A percentile compares a stretch with the other conserved stretches of the same genome.
phyloP scores from a whole-genome alignment of 2,329 filamentous ascomycete species.

The Pestalotiopsis sp. region DNA sequence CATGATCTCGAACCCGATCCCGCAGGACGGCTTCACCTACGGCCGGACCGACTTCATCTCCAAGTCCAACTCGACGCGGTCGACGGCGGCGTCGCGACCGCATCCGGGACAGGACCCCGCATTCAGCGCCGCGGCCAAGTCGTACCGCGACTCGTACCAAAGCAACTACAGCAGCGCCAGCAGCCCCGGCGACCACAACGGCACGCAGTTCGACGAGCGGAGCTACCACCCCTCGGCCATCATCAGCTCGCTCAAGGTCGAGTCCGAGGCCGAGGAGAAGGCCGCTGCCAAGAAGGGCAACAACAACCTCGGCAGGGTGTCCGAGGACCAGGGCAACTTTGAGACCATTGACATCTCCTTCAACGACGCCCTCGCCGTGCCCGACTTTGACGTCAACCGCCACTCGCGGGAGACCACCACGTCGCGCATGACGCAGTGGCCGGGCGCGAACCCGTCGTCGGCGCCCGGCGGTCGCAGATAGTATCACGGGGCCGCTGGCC shows the following conservation, averaged over 20 bases:
- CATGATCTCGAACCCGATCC: constrained; percentile 1
- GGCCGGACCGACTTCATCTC: constrained; percentile 2
- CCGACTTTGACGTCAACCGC: neutral
- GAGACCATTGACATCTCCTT: neutral
- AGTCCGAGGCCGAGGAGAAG: neutral
- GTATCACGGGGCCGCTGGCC: neutral
- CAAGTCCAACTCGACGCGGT: neutral
- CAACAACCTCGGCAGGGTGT: neutral
- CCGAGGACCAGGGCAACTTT: neutral
- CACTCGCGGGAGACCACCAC: neutral
- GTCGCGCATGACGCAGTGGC: constrained; percentile 2
- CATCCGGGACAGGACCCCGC: neutral
- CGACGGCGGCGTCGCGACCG: too few relatives aligned
- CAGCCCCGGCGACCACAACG: neutral
- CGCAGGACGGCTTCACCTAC: neutral
- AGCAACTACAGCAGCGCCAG: neutral
- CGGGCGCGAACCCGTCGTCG: neutral
- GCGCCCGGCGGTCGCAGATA: neutral
- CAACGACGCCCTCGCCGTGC: neutral
- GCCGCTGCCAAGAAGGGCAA: neutral
- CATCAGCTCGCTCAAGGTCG: constrained; percentile 18
- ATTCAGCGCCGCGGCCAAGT: neutral
- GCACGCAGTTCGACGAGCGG: constrained; percentile 18
- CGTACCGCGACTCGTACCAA: neutral
- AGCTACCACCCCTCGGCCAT: constrained; percentile 31